Conservation (phyloP, 2,329 filamentous ascomycete species). For the Trematosphaeria pertusa region DNA sequence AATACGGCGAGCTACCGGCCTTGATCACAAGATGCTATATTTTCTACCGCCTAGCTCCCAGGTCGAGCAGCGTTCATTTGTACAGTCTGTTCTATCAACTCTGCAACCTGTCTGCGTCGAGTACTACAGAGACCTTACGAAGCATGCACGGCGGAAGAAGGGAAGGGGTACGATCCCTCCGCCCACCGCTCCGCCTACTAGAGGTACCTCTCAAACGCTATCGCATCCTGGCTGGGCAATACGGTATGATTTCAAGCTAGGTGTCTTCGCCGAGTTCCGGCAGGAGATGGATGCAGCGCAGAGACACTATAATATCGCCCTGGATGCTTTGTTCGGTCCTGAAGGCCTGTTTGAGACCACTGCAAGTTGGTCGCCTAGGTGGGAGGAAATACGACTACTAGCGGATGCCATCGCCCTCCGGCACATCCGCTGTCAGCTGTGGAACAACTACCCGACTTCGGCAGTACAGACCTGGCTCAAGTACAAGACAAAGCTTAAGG, state of each 20-base stretch:
- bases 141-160: slow-evolving; percentile 88
- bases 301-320: slow-evolving; percentile 85
- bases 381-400: slow-evolving; percentile 89
- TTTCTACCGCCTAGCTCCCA: slow-evolving; percentile 78
- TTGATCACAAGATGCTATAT: slow-evolving; percentile 84
- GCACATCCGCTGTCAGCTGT: slow-evolving; percentile 81
- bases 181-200: slow-evolving; percentile 82
- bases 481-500: slow-evolving; percentile 76
- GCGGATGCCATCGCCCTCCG: slow-evolving; percentile 83
- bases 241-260: slow-evolving; percentile 93
- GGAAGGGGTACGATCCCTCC: slow-evolving; percentile 78
- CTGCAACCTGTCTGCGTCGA: slow-evolving; percentile 80
- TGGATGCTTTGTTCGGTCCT: slow-evolving; percentile 79
- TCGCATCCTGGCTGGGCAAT: slow-evolving; percentile 89
- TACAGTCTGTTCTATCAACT: slow-evolving; percentile 73
- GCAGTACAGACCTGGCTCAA: slow-evolving; percentile 81
- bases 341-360: slow-evolving; percentile 85
- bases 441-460: slow-evolving; percentile 77
- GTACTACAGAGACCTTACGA: slow-evolving; percentile 93
- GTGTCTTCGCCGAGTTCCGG: slow-evolving; percentile 88
- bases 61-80: slow-evolving; percentile 75
- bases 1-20: slow-evolving; percentile 78
- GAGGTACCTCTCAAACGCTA: slow-evolving; percentile 84
- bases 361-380: slow-evolving; percentile 86
- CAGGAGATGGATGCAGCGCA: slow-evolving; percentile 90